Conservation (phyloP, 2,329 filamentous ascomycete genomes). For the Fusarium tanahbumbuense region DNA sequence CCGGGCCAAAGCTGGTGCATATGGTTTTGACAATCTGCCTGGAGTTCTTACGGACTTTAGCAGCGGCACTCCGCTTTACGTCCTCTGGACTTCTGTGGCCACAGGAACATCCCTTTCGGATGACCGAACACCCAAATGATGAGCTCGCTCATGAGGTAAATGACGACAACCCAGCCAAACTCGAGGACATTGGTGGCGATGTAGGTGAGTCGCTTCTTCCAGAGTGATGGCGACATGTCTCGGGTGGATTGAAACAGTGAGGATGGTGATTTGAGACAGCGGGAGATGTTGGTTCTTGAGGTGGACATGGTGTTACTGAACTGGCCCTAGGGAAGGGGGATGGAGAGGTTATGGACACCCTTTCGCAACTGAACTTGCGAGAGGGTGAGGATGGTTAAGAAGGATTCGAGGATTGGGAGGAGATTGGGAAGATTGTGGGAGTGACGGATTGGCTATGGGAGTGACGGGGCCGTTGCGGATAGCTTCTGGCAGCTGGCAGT, state of each 20-base stretch:
- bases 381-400: conserved; percentile 30
- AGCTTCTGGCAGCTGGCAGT: conserved; percentile 14
- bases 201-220: conserved; percentile 29
- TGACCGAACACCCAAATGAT: conserved; percentile 54
- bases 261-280: conserved; percentile 43
- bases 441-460: conserved; percentile 14
- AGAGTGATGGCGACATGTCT: conserved; percentile 41
- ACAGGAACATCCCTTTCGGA: conserved; percentile 12
- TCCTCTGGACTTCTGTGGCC: conserved; percentile 49
- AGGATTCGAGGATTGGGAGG: neutral
- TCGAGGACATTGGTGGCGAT: conserved; percentile 16
- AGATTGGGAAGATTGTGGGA: neutral
- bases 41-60: conserved; percentile 48
- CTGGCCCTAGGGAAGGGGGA: neutral
- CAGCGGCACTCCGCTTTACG: conserved; percentile 51
- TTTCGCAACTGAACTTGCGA: conserved; percentile 27
- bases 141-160: conserved; percentile 58
- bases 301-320: conserved; percentile 41
- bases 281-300: conserved; percentile 37
- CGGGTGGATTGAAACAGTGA: conserved; percentile 41
- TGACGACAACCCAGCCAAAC: conserved; percentile 50
- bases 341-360: conserved; percentile 26
- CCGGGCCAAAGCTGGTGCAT: conserved; percentile 52
- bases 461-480: conserved; percentile 1
- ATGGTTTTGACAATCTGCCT: conserved; percentile 47